Evolutionary conservation across 2,329 filamentous ascomycete genomes (phyloP), one percentile per base, ranked within the genome.

Genomic region (Daldinia eschscholtzii): DNA sequence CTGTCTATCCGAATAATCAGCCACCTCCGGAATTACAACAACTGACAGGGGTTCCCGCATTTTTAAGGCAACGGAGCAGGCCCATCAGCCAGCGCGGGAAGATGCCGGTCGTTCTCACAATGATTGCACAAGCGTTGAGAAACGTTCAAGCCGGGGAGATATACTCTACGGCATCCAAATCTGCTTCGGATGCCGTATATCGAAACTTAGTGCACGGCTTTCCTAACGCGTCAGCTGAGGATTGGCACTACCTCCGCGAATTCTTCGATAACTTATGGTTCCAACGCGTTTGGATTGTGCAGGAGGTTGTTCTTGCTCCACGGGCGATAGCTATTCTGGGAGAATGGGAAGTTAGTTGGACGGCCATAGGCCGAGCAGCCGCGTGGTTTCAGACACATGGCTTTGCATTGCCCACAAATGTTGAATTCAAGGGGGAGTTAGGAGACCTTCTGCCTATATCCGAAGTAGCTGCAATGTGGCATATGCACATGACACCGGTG

Each of bases 261-360:
- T 70, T 72, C 35, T 67, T 72, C 23, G 35, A 55, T 15, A 72
- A 72, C 20, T 48, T 56, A 7, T 72, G 70, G 70, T 72, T 72
- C 37, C 64, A 46, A 23, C 64, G 64, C n/a, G 70, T 70, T 33
- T 72, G 70, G 70, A 20, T 71, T n/a, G 67, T 71, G 9, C 70
- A 71, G 28, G 70, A 71, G 39, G 64, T 65, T 4, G 70, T 71
- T 23, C 61, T 67, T 1, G 67, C 70, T 10, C 57, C 48, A 20
- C 56, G 62, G n/a, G 67, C 67, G 6, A 52, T 70, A 28, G 57
- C 53, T 50, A 67, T 72, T 18, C 23, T 63, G 12, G 70, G 70
- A 5, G 62, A 72, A 41, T 72, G 70, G 70, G 59, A 72, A 2
- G 41, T 72, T 23, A 55, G 70, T 15, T 72, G 64, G 70, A 35